Evolutionary conservation across 1,139 yeast species (phyloP), one percentile per base, ranked within the genome.

Genomic region (Wickerhamomyces sp.): DNA sequence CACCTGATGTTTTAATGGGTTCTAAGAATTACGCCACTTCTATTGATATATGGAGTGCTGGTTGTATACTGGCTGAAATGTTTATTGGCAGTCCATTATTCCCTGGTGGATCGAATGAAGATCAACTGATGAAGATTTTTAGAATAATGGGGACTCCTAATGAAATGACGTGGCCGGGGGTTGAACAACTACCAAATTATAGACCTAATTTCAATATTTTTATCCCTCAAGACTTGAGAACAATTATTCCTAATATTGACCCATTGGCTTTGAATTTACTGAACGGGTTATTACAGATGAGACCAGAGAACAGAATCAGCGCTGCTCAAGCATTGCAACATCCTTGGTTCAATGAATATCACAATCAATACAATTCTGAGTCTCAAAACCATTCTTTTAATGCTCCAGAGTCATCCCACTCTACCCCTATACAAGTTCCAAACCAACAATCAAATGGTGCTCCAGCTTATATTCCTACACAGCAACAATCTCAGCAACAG

Each of bases 11-110:
- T 31, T 68, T 92, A 40, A 76, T 92, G 63, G 99, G 99, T 0
- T 87, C 96, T 1, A 76, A 97, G 51, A 89, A 95, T 36, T 92
- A 92, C 63, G 85, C 96, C 25, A 92, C 98, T 0, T 87, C 96
- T 1, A 92, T 92, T 47, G 99, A 92, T 63, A 89, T 92, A 65
- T 92, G 99, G 99, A 88, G 97, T 22, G 95, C 96, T 18, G 99
- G 99, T 12, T 92, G 98, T 64, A 92, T 92, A 40, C 73, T 92
- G 59, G 97, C 97, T 2, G 99, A 92, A 61, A 92, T 92, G 98
- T 83, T 92, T 52, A 87, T 96, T 9, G 98, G 98, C n/a, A 82
- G 92, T 54, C 97, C 99, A 0, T 67, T 92, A 41, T 92, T 92
- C 61, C 96, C 98, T 2, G 99, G 99, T 3, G 79, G 94, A 8